These are phyloP conservation scores for Paracoccidioides brasiliensis DNA, from an alignment of 2,329 filamentous ascomycete genomes.

Conservation along the genomic window DNA sequence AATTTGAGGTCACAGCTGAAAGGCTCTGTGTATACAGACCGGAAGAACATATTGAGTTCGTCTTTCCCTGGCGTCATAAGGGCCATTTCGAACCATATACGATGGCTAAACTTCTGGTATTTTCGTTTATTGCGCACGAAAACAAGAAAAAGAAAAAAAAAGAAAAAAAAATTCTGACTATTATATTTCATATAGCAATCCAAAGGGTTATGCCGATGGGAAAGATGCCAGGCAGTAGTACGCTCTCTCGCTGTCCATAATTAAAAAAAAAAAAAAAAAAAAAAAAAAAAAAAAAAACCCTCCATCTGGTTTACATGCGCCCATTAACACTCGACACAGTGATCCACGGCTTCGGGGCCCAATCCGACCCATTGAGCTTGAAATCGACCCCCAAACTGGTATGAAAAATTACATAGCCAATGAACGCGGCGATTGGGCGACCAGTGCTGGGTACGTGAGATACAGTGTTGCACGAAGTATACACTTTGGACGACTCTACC, in stretches of 20 bases:
- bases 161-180: slow-evolving; percentile 32
- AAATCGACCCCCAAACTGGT: slow-evolving; percentile 63
- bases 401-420: slow-evolving; percentile 99
- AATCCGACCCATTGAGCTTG: slow-evolving; percentile 56
- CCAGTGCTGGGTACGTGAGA: slow-evolving; percentile 71
- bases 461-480: slow-evolving; percentile 62
- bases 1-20: slow-evolving; percentile 73
- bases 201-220: slow-evolving; percentile 75
- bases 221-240: slow-evolving; percentile 57
- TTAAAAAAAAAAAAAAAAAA: neutral
- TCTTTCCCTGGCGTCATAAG: neutral
- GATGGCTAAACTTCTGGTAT: neutral
- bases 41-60: slow-evolving; percentile 44
- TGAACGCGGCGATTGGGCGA: slow-evolving; percentile 75
- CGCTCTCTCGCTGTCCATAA: neutral
- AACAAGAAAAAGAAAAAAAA: neutral
- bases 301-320: neutral
- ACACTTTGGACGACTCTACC: slow-evolving; percentile 65
- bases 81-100: neutral
- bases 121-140: neutral
- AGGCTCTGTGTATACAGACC: slow-evolving; percentile 68
- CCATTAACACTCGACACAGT: slow-evolving; percentile 26
- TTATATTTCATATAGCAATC: slow-evolving; percentile 50
- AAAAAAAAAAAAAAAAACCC: no score
- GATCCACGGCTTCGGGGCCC: slow-evolving; percentile 73